These are phyloP conservation scores for Fusarium sp. DNA, from an alignment of 2,329 filamentous ascomycete genomes.

Conservation along the genomic window DNA sequence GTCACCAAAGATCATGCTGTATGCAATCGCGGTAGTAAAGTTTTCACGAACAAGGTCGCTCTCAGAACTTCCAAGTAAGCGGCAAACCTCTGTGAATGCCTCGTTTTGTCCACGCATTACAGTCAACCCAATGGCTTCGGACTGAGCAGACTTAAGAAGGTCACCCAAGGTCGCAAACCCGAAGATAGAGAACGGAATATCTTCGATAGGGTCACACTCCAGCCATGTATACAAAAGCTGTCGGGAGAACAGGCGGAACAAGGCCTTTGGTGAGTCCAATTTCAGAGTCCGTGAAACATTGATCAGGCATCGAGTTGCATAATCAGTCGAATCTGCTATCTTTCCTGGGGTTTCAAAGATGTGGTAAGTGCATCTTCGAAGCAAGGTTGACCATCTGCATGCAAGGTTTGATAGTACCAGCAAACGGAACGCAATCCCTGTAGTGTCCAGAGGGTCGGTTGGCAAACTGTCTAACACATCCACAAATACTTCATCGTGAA, in stretches of 20 bases:
- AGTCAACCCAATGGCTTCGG: constrained; percentile 84
- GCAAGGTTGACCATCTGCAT: constrained; percentile 86
- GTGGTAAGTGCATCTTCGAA: constrained; percentile 90
- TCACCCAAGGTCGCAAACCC: constrained; percentile 79
- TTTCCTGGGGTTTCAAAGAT: constrained; percentile 92
- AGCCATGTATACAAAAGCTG: constrained; percentile 96
- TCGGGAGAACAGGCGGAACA: constrained; percentile 89
- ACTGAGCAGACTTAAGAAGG: constrained; percentile 78
- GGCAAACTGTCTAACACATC: constrained; percentile 89
- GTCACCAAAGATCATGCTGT: constrained; percentile 78
- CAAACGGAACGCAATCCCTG: constrained; percentile 89
- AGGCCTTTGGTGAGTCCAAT: constrained; percentile 75
- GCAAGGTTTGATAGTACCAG: constrained; percentile 83
- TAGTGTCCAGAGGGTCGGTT: constrained; percentile 76
- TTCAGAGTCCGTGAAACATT: constrained; percentile 76
- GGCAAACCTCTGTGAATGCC: constrained; percentile 73
- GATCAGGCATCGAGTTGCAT: constrained; percentile 81
- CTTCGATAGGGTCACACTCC: constrained; percentile 73
- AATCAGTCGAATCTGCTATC: constrained; percentile 73
- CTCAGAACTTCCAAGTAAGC: constrained; percentile 67
- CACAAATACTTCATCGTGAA: constrained; percentile 87
- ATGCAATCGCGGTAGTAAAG: constrained; percentile 86
- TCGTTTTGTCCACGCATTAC: constrained; percentile 84
- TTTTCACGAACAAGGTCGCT: constrained; percentile 74
- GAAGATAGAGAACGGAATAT: constrained; percentile 89